These are phyloP conservation scores for Escallonia rubra DNA, from an alignment of 129 eudicot genomes.

Conservation along the genomic window DNA sequence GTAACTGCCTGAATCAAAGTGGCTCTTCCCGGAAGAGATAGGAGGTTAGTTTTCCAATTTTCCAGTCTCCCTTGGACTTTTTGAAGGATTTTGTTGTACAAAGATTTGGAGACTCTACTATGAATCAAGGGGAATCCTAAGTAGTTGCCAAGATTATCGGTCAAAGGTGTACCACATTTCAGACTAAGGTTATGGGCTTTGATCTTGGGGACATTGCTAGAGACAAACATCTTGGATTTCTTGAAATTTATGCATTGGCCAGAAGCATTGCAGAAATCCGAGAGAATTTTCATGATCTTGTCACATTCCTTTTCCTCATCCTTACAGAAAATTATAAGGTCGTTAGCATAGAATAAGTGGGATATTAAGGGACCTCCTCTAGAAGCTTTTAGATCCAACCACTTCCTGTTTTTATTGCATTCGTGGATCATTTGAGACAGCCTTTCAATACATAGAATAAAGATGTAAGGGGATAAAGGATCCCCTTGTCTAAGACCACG, in stretches of 20 bases:
- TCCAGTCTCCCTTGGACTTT: neutral
- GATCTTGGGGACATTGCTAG: neutral
- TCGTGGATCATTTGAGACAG: neutral
- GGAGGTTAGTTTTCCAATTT: neutral
- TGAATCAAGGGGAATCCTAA: neutral
- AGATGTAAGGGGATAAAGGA: neutral
- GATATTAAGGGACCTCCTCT: neutral
- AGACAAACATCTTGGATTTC: too few species aligned
- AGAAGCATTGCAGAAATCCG: neutral
- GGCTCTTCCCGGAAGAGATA: neutral
- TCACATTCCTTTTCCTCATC: neutral
- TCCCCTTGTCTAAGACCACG: neutral
- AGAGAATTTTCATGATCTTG: neutral
- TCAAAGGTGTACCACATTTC: neutral
- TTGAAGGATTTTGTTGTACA: too few species aligned
- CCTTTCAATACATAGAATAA: neutral
- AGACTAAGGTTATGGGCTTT: neutral
- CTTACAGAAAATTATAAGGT: neutral
- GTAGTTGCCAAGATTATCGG: neutral
- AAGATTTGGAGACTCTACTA: too few species aligned
- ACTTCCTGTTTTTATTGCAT: neutral
- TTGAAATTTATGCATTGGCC: neutral
- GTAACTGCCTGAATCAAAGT: too few species aligned
- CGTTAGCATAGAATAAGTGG: neutral
- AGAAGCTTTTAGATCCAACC: neutral